These are phyloP conservation scores for Ceratocystis colombiana DNA, from an alignment of 2,329 filamentous ascomycete genomes.

Conservation along the genomic window DNA sequence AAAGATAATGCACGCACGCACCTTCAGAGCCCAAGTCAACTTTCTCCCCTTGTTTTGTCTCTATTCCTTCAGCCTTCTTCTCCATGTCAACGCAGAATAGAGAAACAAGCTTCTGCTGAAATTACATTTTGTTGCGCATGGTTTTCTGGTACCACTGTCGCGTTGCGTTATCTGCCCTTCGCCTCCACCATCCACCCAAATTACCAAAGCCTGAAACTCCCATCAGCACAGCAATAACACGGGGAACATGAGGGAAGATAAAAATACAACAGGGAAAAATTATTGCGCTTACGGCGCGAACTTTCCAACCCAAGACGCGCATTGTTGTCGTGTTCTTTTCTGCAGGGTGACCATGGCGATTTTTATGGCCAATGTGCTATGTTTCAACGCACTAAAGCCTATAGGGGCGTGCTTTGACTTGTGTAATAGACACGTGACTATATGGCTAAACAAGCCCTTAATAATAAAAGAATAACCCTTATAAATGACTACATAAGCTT, in stretches of 20 bases:
- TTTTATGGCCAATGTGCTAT: constrained; percentile 1
- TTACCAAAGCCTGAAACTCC: background rate
- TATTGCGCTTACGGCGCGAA: background rate
- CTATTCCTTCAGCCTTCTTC: constrained; percentile 13
- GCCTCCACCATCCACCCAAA: background rate
- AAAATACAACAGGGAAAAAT: too few species aligned
- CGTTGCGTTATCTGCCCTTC: background rate
- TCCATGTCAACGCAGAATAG: background rate
- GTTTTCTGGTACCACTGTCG: background rate
- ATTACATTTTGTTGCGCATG: background rate
- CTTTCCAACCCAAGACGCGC: background rate
- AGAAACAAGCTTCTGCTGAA: background rate
- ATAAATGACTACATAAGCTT: background rate
- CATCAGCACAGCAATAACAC: background rate
- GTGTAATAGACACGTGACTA: background rate
- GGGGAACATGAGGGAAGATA: background rate
- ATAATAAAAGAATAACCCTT: background rate
- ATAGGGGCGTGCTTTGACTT: too few species aligned
- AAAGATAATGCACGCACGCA: background rate
- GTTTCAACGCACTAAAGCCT: background rate
- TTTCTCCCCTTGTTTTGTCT: constrained; percentile 1
- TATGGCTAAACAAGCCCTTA: background rate
- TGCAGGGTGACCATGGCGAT: too few species aligned
- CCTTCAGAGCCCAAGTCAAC: background rate
- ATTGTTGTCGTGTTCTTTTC: background rate